phyloP scores from a whole-genome alignment of 2,329 filamentous ascomycete species.

The Helminthosporium solani region DNA sequence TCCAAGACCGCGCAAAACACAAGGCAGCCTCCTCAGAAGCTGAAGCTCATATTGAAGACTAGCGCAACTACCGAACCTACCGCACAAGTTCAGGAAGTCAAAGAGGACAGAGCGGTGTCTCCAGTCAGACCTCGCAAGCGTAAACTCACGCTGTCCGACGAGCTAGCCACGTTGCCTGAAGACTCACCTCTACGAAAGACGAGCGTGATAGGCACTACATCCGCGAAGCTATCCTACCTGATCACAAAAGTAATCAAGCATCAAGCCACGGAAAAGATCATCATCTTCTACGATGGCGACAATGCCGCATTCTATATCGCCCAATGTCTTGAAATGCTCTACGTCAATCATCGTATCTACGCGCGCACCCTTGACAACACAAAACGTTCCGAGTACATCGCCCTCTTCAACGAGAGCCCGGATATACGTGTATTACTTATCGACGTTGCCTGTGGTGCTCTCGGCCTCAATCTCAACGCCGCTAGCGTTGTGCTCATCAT shows the following conservation, averaged over 20 bases:
- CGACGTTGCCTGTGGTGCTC: slow-evolving; percentile 86
- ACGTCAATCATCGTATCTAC: slow-evolving; percentile 65
- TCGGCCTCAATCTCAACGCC: slow-evolving; percentile 79
- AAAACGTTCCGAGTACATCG: slow-evolving; percentile 72
- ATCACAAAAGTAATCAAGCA: slow-evolving; percentile 69
- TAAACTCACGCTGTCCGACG: slow-evolving; percentile 34
- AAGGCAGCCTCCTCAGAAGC: not conserved
- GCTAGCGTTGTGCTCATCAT: slow-evolving; percentile 88
- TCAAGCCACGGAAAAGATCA: slow-evolving; percentile 75
- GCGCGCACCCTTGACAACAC: slow-evolving; percentile 62
- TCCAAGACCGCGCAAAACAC: slow-evolving; percentile 1
- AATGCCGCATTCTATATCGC: slow-evolving; percentile 86
- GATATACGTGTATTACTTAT: slow-evolving; percentile 79
- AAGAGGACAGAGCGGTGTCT: slow-evolving; percentile 9
- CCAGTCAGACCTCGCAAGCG: slow-evolving; percentile 29
- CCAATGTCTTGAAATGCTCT: slow-evolving; percentile 72
- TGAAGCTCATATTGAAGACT: not conserved
- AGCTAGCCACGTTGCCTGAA: slow-evolving; percentile 32
- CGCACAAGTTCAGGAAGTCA: not conserved
- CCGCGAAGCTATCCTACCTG: slow-evolving; percentile 84
- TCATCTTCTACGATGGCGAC: slow-evolving; percentile 89
- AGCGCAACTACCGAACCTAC: not conserved
- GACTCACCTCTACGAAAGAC: slow-evolving; percentile 60
- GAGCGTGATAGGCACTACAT: slow-evolving; percentile 74
- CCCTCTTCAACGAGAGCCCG: slow-evolving; percentile 70